Evolutionary conservation across 179 eudicot species (phyloP), one percentile per base, ranked within the genome.

Genomic region (Corrigiola litoralis): DNA sequence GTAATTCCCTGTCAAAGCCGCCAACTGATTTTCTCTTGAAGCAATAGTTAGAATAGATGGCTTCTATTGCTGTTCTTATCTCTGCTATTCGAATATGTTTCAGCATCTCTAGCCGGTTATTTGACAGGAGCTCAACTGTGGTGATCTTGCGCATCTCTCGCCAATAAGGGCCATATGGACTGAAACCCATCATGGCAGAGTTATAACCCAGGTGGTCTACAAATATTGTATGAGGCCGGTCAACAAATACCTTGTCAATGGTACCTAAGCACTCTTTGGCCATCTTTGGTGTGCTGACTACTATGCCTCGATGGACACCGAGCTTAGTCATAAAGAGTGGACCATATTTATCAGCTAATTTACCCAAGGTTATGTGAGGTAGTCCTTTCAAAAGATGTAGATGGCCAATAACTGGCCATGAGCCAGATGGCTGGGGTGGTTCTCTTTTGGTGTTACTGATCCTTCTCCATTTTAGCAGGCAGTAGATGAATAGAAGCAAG

Each of bases 361-460:
- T 41, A 6, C 31, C 58, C 20, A 68, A 51, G 32, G 42, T 6
- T 59, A 25, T 48, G 44, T 68, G 66, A 33, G 72, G 48, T 13
- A 34, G 23, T 9, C 10, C 20, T 17, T 21, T 10, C 3, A 66
- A 11, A 29, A 48, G 59, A 36, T 6, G 72, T 10, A 59, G 36
- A 32, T 69, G 73, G 18, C 73, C 67, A 18, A 52, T 61, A 0
- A 69, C 20, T 7, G 73, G 73, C 73, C 55, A 69, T 44, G 73
- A 61, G 23, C 67, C 67, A 0, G 61, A 51, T 14, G 73, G 67
- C 44, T 51, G 21, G 3, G 66, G 73, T 51, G 73, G 67, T 55
- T 20, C 1, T 51, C 18, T 51, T 5, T 29, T 14, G 17, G 23
- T 49, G 14, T 13, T 1, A 18, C 12, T 37, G 4, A 18, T 14